phyloP scores from a whole-genome alignment of 2,329 filamentous ascomycete genomes.

The Anisogramma anomala region DNA sequence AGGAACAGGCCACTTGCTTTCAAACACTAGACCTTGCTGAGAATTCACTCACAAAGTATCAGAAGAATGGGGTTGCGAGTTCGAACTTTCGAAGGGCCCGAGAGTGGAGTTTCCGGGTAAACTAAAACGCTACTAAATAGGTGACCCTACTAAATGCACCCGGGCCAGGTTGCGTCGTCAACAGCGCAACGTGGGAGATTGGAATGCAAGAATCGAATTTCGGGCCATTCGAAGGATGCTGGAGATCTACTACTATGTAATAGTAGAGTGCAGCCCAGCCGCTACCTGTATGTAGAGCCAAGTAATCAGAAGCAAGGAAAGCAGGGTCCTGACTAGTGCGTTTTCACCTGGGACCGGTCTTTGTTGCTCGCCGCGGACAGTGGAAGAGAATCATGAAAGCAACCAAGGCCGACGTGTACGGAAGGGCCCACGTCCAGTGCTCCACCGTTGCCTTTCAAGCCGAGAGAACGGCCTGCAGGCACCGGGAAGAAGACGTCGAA shows the following conservation, averaged over 20 bases:
- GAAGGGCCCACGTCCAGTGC: constrained; percentile 10
- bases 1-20: constrained; percentile 6
- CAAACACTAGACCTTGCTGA: constrained; percentile 6
- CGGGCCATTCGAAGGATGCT: too few relatives aligned
- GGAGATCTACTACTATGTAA: too few relatives aligned
- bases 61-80: not conserved
- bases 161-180: too few relatives aligned
- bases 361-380: not conserved
- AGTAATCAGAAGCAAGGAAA: too few relatives aligned
- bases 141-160: too few relatives aligned
- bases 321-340: too few relatives aligned
- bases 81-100: not conserved
- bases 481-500: constrained; percentile 1
- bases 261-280: too few relatives aligned
- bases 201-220: too few relatives aligned
- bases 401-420: constrained; percentile 6
- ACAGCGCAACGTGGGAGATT: too few relatives aligned
- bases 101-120: constrained; percentile 6
- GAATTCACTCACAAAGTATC: too few relatives aligned
- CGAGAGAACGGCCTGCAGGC: constrained; percentile 14
- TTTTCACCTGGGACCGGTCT: too few relatives aligned
- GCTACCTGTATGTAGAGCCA: too few relatives aligned
- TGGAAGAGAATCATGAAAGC: constrained; percentile 8
- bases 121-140: constrained; percentile 3
- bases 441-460: constrained; percentile 11